Evolutionary conservation across 495 filamentous ascomycete species (phyloP).

Genomic region (Saxispiralis lemnorum): DNA sequence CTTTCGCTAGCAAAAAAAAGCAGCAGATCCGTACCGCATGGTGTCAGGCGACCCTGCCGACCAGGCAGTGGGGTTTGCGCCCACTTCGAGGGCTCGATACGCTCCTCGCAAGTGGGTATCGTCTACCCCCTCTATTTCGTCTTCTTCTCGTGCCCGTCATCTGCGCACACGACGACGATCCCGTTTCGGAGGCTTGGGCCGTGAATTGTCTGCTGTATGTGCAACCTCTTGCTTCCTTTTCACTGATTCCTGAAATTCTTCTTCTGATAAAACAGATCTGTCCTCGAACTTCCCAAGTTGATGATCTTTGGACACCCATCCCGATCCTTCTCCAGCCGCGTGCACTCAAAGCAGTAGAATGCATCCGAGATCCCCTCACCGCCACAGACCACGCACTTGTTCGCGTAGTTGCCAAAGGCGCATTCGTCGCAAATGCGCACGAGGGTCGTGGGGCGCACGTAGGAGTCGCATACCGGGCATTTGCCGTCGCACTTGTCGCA

Average conservation of each 20-base stretch:
- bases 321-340: slow-evolving; percentile 86
- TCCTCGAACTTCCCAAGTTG: slow-evolving; percentile 84
- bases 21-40: no score
- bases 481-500: slow-evolving; percentile 99
- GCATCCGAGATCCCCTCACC: slow-evolving; percentile 97
- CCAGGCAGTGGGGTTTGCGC: no score
- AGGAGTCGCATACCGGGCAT: slow-evolving; percentile 96
- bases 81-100: no score
- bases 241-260: slow-evolving; percentile 30
- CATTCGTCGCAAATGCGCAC: slow-evolving; percentile 99
- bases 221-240: not conserved
- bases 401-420: slow-evolving; percentile 98
- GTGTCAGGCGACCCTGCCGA: no score
- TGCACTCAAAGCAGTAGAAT: slow-evolving; percentile 99
- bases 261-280: slow-evolving; percentile 81
- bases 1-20: no score
- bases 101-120: no score
- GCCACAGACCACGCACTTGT: slow-evolving; percentile 97
- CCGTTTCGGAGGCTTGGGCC: no score
- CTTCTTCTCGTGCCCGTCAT: no score
- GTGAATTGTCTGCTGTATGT: no score
- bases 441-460: slow-evolving; percentile 92
- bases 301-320: slow-evolving; percentile 99
- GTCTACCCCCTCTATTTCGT: no score
- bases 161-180: no score